phyloP scores from a whole-genome alignment of 148 eudicot species.

The Polygonum maritimum region DNA sequence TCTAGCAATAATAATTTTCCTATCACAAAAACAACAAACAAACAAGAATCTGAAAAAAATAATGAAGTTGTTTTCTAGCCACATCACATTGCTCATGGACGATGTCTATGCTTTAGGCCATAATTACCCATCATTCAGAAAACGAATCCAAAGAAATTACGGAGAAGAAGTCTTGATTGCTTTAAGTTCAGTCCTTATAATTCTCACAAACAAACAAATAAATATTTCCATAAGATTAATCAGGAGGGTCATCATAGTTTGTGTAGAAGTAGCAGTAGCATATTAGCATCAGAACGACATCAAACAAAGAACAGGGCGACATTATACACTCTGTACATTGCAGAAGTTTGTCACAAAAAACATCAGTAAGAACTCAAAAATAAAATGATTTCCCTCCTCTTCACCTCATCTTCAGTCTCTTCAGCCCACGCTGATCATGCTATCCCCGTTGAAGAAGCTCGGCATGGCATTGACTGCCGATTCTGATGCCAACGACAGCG shows the following conservation, averaged over 20 bases:
- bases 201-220: not conserved
- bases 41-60: not conserved
- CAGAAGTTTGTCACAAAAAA: conserved; percentile 1
- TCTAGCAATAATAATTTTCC: not conserved
- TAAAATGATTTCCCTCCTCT: not conserved
- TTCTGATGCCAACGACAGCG: conserved; percentile 32
- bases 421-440: conserved; percentile 41
- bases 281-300: not conserved
- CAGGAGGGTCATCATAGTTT: not conserved
- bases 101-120: not conserved
- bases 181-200: not conserved
- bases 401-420: not conserved
- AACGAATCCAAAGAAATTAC: not conserved
- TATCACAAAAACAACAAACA: not conserved
- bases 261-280: conserved; percentile 6
- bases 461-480: conserved; percentile 19
- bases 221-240: conserved; percentile 6
- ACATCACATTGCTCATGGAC: not conserved
- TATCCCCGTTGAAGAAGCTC: conserved; percentile 37
- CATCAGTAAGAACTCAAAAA: conserved; percentile 1
- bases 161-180: not conserved
- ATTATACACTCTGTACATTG: conserved; percentile 10
- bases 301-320: not conserved
- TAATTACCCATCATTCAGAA: not conserved
- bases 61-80: not conserved